Conservation (phyloP, 1,284 basidiomycete species). For the Inonotus hispidus region DNA sequence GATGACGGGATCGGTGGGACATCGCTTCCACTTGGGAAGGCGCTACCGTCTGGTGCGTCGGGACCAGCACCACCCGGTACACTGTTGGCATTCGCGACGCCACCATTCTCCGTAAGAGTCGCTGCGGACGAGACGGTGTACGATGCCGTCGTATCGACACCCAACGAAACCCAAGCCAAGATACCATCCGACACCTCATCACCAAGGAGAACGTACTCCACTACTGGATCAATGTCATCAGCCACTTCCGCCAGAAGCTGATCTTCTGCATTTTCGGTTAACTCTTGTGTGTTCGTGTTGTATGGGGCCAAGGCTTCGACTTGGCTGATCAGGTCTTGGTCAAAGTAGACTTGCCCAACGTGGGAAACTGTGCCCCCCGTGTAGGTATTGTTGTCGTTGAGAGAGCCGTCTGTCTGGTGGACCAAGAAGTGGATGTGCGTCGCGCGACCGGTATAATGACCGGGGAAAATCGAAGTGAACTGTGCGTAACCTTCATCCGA, state of each 20-base stretch:
- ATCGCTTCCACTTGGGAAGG: neutral
- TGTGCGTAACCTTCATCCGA: slow-evolving; percentile 6
- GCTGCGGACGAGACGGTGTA: slow-evolving; percentile 3
- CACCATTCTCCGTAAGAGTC: neutral
- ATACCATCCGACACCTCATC: slow-evolving; percentile 9
- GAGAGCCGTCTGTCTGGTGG: slow-evolving; percentile 7
- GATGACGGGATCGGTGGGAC: neutral
- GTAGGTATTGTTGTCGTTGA: slow-evolving; percentile 6
- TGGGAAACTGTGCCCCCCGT: slow-evolving; percentile 1
- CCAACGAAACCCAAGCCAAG: slow-evolving; percentile 1
- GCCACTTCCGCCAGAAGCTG: neutral
- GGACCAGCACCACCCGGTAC: neutral
- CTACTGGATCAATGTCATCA: slow-evolving; percentile 4
- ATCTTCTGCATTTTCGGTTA: neutral
- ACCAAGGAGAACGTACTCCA: slow-evolving; percentile 9
- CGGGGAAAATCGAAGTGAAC: slow-evolving; percentile 4
- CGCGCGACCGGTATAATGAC: slow-evolving; percentile 3
- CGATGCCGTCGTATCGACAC: slow-evolving; percentile 3
- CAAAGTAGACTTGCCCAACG: slow-evolving; percentile 8
- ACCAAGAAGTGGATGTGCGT: slow-evolving; percentile 6
- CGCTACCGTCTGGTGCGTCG: neutral
- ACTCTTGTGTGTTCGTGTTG: slow-evolving; percentile 7
- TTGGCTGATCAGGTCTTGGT: slow-evolving; percentile 3
- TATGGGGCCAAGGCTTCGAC: neutral
- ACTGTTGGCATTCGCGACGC: slow-evolving; percentile 2